phyloP scores from a whole-genome alignment of 176 grass and related monocot species.

The Phoenix dactylifera region DNA sequence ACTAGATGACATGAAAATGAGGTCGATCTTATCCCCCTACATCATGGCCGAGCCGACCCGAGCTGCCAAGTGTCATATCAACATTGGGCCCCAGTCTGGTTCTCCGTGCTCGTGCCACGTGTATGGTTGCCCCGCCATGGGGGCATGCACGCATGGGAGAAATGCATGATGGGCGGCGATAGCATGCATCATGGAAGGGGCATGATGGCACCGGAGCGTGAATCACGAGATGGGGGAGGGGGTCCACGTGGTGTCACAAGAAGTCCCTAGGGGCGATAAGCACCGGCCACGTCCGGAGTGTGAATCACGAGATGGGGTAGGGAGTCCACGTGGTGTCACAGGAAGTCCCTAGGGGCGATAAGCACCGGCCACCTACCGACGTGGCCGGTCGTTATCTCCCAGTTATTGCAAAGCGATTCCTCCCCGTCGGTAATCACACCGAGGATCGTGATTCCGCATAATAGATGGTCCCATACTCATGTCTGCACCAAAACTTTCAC shows the following conservation, averaged over 20 bases:
- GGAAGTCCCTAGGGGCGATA: neutral
- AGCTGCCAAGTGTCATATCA: too few relatives aligned
- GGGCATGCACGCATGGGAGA: too few relatives aligned
- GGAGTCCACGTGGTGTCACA: neutral
- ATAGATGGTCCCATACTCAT: too few relatives aligned
- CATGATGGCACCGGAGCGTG: neutral
- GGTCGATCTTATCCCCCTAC: too few relatives aligned
- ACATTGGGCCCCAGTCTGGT: too few relatives aligned
- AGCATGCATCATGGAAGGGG: neutral
- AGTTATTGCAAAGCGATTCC: neutral
- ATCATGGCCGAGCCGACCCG: too few relatives aligned
- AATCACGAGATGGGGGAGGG: neutral
- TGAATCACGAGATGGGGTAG: neutral
- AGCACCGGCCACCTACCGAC: neutral
- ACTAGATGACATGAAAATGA: too few relatives aligned
- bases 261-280: neutral
- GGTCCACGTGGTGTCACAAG: neutral
- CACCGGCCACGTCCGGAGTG: neutral
- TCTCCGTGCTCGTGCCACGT: too few relatives aligned
- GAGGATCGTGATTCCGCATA: too few relatives aligned
- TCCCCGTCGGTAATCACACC: too few relatives aligned
- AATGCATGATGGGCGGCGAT: neutral
- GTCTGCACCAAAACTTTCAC: too few relatives aligned
- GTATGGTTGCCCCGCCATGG: too few relatives aligned
- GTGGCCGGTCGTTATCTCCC: slow-evolving; percentile 6